Evolutionary conservation across 257 asterid genomes (phyloP).

Genomic region (Capsicum rhomboideum): DNA sequence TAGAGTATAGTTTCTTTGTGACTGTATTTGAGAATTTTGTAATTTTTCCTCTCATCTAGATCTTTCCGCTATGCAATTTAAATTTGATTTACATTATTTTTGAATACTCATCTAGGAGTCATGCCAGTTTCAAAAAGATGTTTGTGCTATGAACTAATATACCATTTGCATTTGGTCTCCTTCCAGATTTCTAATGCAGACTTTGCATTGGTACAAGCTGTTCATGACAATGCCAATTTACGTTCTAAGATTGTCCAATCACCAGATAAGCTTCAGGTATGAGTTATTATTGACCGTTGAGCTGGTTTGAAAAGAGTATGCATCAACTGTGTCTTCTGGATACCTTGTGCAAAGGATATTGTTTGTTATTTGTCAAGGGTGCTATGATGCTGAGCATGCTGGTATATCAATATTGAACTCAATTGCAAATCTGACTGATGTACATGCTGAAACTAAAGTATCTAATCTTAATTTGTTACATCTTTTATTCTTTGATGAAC

Average conservation of each 20-base stretch:
- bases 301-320: not conserved
- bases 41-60: not conserved
- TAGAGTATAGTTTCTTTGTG: not conserved
- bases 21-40: not conserved
- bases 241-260: slow-evolving; percentile 92
- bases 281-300: not conserved
- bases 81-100: not conserved
- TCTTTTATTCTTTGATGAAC: not conserved
- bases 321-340: not conserved
- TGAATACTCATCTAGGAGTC: not conserved
- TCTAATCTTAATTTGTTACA: not conserved
- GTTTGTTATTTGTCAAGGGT: not conserved
- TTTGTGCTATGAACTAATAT: not conserved
- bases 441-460: not conserved
- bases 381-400: not conserved
- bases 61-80: not conserved
- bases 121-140: not conserved
- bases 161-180: slow-evolving; percentile 5
- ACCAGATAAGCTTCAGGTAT: slow-evolving; percentile 95
- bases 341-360: not conserved
- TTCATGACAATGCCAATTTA: slow-evolving; percentile 77
- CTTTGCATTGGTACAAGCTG: slow-evolving; percentile 60
- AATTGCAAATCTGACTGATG: not conserved
- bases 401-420: not conserved
- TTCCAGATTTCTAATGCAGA: slow-evolving; percentile 71